Conservation (phyloP, 306 rosid genomes). For the Fragaria iinumae region DNA sequence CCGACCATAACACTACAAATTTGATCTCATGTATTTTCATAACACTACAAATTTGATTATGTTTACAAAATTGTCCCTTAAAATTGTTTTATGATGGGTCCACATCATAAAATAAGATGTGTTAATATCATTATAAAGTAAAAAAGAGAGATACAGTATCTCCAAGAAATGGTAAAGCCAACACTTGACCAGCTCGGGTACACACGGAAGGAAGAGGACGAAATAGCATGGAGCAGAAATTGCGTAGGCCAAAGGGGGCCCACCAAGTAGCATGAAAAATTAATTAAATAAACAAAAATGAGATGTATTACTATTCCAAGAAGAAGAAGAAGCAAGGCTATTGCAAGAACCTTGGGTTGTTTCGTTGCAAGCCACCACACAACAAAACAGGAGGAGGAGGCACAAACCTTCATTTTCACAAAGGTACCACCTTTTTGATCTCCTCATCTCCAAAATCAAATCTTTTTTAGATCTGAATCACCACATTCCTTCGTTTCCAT, state of each 20-base stretch:
- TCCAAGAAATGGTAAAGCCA: neutral
- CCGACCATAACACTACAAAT: too few species aligned
- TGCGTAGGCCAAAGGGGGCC: neutral
- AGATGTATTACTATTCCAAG: neutral
- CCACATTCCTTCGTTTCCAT: neutral
- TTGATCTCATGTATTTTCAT: too few species aligned
- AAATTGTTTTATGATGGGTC: too few species aligned
- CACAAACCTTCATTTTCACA: slow-evolving; percentile 9
- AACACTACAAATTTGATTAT: too few species aligned
- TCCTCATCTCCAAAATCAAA: neutral
- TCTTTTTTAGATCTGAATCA: slow-evolving; percentile 15
- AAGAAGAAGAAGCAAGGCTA: neutral
- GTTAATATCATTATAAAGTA: too few species aligned
- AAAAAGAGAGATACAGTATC: neutral
- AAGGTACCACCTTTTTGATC: neutral
- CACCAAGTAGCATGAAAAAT: neutral
- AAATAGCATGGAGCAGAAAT: neutral
- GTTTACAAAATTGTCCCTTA: too few species aligned
- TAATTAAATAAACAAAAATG: neutral
- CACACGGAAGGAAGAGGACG: neutral
- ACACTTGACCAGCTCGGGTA: too few species aligned
- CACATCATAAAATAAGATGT: too few species aligned
- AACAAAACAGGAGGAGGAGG: slow-evolving; percentile 1
- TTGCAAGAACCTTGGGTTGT: slow-evolving; percentile 1
- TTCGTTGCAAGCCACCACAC: slow-evolving; percentile 1